Conservation (phyloP, 169 alveolate species). For the Cryptosporidium tyzzeri region DNA sequence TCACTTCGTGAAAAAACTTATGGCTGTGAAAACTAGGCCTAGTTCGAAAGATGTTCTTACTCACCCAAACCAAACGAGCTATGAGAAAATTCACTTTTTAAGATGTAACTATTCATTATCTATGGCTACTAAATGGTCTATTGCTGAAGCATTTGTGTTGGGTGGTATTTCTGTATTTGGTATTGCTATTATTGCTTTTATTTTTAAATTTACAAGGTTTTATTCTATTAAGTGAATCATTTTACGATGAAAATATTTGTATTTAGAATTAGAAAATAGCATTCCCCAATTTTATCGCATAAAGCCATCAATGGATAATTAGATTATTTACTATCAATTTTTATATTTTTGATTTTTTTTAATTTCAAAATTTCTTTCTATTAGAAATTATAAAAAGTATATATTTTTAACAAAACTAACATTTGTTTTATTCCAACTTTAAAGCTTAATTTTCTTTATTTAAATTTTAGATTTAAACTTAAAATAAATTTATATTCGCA, state of each 20-base stretch:
- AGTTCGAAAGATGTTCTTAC: not conserved
- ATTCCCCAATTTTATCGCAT: not conserved
- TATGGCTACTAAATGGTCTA: conserved; percentile 44
- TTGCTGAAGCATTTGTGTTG: conserved; percentile 48
- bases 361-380: too few relatives aligned
- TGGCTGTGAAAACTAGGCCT: conserved; percentile 56
- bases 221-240: not conserved
- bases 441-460: too few relatives aligned
- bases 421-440: too few relatives aligned
- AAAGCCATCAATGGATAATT: too few relatives aligned
- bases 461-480: too few relatives aligned
- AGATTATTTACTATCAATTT: too few relatives aligned
- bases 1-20: conserved; percentile 12
- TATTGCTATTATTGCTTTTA: not conserved
- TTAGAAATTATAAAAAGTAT: too few relatives aligned
- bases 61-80: not conserved
- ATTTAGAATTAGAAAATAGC: not conserved
- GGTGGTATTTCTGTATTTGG: conserved; percentile 19
- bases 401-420: too few relatives aligned
- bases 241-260: not conserved
- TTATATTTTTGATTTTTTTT: too few relatives aligned
- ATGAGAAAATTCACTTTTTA: conserved; percentile 45
- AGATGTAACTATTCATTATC: conserved; percentile 38
- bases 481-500: not conserved
- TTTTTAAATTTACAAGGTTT: not conserved